Percentiles rank a stretch among this genome's conserved stretches.
Evolutionary conservation across 768 basidiomycete species (phyloP).

Genomic region (Phaeotremella skinneri): DNA sequence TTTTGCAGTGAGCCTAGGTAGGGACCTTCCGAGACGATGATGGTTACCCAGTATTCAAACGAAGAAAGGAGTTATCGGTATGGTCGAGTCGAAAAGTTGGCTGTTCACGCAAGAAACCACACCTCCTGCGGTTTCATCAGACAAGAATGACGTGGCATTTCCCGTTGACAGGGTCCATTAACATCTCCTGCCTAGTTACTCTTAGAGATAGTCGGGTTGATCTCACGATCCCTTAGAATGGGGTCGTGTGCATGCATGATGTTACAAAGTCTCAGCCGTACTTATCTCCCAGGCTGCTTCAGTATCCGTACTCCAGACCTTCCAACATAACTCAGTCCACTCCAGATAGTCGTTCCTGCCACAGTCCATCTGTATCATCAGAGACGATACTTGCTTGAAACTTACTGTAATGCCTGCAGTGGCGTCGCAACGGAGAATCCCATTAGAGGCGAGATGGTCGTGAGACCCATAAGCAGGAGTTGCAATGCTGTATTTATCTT

Average conservation of each 20-base stretch:
- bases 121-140: background rate
- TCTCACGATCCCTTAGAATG: background rate
- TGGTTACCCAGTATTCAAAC: background rate
- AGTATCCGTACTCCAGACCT: conserved; percentile 48
- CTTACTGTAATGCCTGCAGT: conserved; percentile 73
- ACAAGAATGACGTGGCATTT: background rate
- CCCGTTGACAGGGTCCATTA: no score
- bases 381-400: conserved; percentile 16
- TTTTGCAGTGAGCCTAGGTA: background rate
- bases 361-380: conserved; percentile 68
- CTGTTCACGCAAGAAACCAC: background rate
- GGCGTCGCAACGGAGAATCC: conserved; percentile 60
- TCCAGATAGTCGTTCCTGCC: conserved; percentile 86
- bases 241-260: background rate
- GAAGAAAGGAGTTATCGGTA: background rate
- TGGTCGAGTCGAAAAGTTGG: background rate
- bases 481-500: conserved; percentile 92
- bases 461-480: conserved; percentile 82
- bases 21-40: background rate
- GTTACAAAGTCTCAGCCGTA: background rate
- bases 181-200: no score
- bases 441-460: conserved; percentile 74
- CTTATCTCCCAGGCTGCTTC: conserved; percentile 18
- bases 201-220: background rate
- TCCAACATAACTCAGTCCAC: conserved; percentile 60